Evolutionary conservation across 2,329 filamentous ascomycete genomes (phyloP).

Genomic region (Trichoderma sp.): DNA sequence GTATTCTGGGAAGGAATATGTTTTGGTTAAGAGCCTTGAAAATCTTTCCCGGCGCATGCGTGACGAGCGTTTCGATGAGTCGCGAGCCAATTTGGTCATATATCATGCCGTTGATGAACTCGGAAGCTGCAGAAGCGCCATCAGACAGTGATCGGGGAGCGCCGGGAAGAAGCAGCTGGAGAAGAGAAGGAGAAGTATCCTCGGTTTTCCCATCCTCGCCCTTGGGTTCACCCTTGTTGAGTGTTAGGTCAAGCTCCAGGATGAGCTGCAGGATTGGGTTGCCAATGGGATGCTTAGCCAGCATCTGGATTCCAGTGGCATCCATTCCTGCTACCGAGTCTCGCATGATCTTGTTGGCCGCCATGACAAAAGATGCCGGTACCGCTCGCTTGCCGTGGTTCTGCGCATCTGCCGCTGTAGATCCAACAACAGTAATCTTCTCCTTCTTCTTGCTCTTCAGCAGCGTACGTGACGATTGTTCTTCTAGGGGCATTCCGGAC

Average conservation of each 20-base stretch:
- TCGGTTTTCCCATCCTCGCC: constrained; percentile 39
- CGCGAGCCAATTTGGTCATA: constrained; percentile 91
- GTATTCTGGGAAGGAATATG: constrained; percentile 76
- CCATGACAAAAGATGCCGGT: constrained; percentile 72
- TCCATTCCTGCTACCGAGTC: constrained; percentile 74
- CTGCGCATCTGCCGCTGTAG: constrained; percentile 48
- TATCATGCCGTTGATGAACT: constrained; percentile 80
- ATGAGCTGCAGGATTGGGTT: constrained; percentile 92
- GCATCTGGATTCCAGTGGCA: constrained; percentile 72
- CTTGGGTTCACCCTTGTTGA: constrained; percentile 66
- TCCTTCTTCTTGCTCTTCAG: constrained; percentile 93
- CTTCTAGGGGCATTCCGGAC: constrained; percentile 75
- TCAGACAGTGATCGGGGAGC: constrained; percentile 67
- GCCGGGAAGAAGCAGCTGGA: constrained; percentile 75
- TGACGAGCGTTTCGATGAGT: constrained; percentile 81
- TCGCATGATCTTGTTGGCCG: constrained; percentile 76
- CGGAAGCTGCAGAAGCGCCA: constrained; percentile 65
- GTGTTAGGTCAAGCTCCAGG: constrained; percentile 77
- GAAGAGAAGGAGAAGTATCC: constrained; percentile 50
- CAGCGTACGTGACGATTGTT: constrained; percentile 65
- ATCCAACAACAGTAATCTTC: constrained; percentile 62
- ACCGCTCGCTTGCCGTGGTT: constrained; percentile 54
- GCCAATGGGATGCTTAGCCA: constrained; percentile 85
- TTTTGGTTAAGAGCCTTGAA: constrained; percentile 86
- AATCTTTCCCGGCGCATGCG: constrained; percentile 75